Percentiles rank a stretch among this genome's conserved stretches.
Conservation (phyloP, 106 monocot genomes). For the Phalaenopsis equestris region DNA sequence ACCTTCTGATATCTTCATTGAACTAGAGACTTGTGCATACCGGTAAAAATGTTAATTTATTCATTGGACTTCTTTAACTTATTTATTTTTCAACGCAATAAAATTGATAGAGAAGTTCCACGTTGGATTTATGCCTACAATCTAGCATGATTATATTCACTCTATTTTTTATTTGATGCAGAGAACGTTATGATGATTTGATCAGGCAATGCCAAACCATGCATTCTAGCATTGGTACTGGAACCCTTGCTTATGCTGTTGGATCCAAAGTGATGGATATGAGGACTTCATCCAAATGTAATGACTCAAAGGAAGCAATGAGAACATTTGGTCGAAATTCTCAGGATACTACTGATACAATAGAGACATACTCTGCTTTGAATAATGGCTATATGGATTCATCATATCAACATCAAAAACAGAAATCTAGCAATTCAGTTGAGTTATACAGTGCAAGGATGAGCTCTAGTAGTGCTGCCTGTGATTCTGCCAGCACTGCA, state of each 20-base stretch:
- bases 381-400: conserved; percentile 23
- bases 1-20: background rate
- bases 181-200: conserved; percentile 83
- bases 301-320: conserved; percentile 27
- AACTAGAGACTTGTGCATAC: background rate
- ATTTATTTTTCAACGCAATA: background rate
- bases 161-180: conserved; percentile 21
- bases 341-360: conserved; percentile 13
- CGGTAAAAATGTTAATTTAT: background rate
- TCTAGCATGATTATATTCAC: background rate
- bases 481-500: conserved; percentile 29
- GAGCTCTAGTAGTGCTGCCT: conserved; percentile 29
- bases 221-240: conserved; percentile 89
- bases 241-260: conserved; percentile 88
- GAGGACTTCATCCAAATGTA: conserved; percentile 67
- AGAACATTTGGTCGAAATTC: conserved; percentile 23
- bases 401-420: conserved; percentile 24
- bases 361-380: conserved; percentile 18
- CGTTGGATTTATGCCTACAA: background rate
- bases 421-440: conserved; percentile 47
- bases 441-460: conserved; percentile 30
- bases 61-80: background rate
- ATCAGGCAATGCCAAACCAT: conserved; percentile 79
- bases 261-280: conserved; percentile 98
- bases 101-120: background rate